A percentile compares a stretch with the other conserved stretches of the same genome.
Evolutionary conservation across 2,329 filamentous ascomycete species (phyloP).

Genomic region (Talaromyces sp.): DNA sequence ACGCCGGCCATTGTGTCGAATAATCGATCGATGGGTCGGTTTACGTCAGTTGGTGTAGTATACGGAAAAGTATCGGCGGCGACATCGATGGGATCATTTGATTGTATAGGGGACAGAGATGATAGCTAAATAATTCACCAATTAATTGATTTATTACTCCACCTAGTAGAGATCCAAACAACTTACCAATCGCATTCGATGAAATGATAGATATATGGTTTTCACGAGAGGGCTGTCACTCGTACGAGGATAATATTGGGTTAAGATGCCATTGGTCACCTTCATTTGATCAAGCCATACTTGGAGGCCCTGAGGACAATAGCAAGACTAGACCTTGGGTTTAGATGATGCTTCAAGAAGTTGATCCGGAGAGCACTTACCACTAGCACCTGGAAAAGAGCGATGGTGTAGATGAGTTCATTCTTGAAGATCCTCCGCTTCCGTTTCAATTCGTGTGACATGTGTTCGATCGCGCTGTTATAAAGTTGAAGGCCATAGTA

Average conservation of each 20-base stretch:
- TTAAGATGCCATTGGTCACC: slow-evolving; percentile 5
- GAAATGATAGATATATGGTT: neutral
- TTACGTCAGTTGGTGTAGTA: neutral
- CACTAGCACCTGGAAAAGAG: slow-evolving; percentile 7
- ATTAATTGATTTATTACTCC: neutral
- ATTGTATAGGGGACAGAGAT: slow-evolving; percentile 5
- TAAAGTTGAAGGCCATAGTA: slow-evolving; percentile 13
- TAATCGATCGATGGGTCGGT: slow-evolving; percentile 2
- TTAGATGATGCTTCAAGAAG: neutral
- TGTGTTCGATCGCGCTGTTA: slow-evolving; percentile 10
- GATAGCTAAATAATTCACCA: neutral
- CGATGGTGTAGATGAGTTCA: slow-evolving; percentile 9
- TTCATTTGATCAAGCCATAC: slow-evolving; percentile 4
- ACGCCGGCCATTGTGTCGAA: slow-evolving; percentile 7
- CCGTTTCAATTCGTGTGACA: slow-evolving; percentile 6
- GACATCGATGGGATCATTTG: neutral
- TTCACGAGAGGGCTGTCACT: slow-evolving; percentile 2
- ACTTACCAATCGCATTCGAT: slow-evolving; percentile 9
- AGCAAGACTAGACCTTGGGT: neutral
- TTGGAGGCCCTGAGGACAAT: slow-evolving; percentile 8
- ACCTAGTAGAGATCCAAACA: neutral
- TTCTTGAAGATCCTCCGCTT: slow-evolving; percentile 6
- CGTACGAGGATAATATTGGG: neutral
- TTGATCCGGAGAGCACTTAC: neutral
- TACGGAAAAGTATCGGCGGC: neutral